These are phyloP conservation scores for Penicillium vulpinum DNA, from an alignment of 2,329 filamentous ascomycete genomes.

Conservation along the genomic window DNA sequence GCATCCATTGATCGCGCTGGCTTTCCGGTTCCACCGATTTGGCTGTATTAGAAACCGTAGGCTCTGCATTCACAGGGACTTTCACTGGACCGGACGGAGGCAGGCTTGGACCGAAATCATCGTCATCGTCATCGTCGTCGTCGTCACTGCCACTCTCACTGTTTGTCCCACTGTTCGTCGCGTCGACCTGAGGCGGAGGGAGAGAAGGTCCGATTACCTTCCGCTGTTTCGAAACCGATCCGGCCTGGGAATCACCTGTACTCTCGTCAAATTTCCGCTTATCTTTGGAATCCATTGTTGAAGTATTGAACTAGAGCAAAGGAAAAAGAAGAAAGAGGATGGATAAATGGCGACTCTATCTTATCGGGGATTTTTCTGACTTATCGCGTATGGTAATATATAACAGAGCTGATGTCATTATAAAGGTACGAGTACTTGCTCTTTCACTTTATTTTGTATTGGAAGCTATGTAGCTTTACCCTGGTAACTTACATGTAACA, in stretches of 20 bases:
- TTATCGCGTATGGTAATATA: neutral
- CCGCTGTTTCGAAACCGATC: slow-evolving; percentile 27
- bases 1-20: slow-evolving; percentile 83
- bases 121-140: slow-evolving; percentile 22
- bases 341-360: too few relatives aligned
- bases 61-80: neutral
- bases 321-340: neutral
- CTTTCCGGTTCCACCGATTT: slow-evolving; percentile 35
- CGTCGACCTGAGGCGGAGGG: slow-evolving; percentile 46
- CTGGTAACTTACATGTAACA: slow-evolving; percentile 1
- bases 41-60: slow-evolving; percentile 5
- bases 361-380: neutral
- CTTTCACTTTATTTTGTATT: neutral
- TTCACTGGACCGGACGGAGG: slow-evolving; percentile 23
- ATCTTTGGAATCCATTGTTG: slow-evolving; percentile 12
- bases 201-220: slow-evolving; percentile 58
- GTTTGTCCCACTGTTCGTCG: slow-evolving; percentile 18
- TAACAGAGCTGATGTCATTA: slow-evolving; percentile 1
- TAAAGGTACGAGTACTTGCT: neutral
- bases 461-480: too few relatives aligned
- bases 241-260: neutral
- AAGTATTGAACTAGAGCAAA: neutral
- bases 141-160: slow-evolving; percentile 34
- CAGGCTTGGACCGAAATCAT: slow-evolving; percentile 46
- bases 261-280: slow-evolving; percentile 24